Evolutionary conservation across 202 grass and related monocot species (phyloP), one percentile per base, ranked within the genome.

Genomic region (Zoysia matrella): DNA sequence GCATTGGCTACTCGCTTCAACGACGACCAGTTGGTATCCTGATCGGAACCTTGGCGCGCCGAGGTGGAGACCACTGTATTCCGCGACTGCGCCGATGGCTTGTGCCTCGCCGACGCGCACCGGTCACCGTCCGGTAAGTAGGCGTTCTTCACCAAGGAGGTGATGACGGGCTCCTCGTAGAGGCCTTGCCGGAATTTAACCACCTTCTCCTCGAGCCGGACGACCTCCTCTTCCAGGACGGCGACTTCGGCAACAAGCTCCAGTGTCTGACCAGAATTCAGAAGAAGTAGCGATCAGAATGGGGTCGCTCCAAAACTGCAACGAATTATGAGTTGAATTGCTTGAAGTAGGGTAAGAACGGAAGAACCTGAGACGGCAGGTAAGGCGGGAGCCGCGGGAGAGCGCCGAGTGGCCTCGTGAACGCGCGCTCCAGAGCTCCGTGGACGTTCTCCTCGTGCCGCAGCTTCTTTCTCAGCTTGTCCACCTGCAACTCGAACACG

Each of bases 201-300:
- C 22, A 30, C 22, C 22, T 30, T 30, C 22, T 30, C 22, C 22
- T 30, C 22, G 22, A 30, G 22, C 22, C 22, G 22, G 22, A 30
- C 22, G 22, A 30, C 22, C 22, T 30, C 22, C 22, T 30, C 22
- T 30, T 30, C 22, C 22, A 30, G 22, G 22, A 30, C 22, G 0
- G 94, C 94, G 11, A 97, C 88, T 84, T 97, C 94, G 55, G 94
- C 94, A 14, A 97, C 82, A 70, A 97, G 91, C 90, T 97, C 94
- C 82, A 97, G 67, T 14, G 88, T 89, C 94, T 97, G 86, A 56
- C 40, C 46, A 63, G 15, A 74, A 81, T 78, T 52, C 76, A 18
- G 61, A 53, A 79, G 5, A 52, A 64, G 64, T 30, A 36, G 58
- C 10, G 50, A 56, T 90, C 71, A 84, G 71, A 72, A 82, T n/a